phyloP scores from a whole-genome alignment of 495 filamentous ascomycete species.

The Penicillium pancosmium region DNA sequence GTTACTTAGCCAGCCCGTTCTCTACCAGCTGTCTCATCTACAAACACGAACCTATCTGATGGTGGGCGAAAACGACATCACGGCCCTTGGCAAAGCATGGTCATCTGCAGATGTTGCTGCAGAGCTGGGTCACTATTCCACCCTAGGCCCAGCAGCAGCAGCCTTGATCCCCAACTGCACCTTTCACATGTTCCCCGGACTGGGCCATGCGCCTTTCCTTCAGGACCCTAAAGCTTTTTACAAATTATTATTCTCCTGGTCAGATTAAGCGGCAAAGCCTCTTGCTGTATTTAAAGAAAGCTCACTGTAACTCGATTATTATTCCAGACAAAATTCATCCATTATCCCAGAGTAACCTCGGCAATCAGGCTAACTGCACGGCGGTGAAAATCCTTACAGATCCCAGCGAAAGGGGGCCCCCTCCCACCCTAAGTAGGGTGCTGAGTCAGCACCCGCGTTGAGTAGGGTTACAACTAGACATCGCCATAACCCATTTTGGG shows the following conservation, averaged over 20 bases:
- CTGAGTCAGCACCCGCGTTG: too few species aligned
- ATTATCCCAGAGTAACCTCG: too few species aligned
- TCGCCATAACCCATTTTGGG: too few species aligned
- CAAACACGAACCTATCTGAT: slow-evolving; percentile 15
- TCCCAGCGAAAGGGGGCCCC: too few species aligned
- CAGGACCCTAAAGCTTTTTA: slow-evolving; percentile 19
- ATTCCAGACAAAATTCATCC: too few species aligned
- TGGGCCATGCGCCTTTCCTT: slow-evolving; percentile 23
- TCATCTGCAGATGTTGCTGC: slow-evolving; percentile 13
- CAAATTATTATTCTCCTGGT: slow-evolving; percentile 13
- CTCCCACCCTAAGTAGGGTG: too few species aligned
- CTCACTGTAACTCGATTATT: too few species aligned
- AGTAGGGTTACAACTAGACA: too few species aligned
- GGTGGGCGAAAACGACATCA: slow-evolving; percentile 14
- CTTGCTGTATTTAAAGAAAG: too few species aligned
- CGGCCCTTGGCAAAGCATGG: slow-evolving; percentile 16
- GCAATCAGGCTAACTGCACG: too few species aligned
- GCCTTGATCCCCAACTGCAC: slow-evolving; percentile 20
- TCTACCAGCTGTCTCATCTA: neutral
- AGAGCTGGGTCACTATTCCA: slow-evolving; percentile 14
- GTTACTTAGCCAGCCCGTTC: neutral
- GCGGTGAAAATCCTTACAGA: too few species aligned
- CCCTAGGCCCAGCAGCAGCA: slow-evolving; percentile 18
- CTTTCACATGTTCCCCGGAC: slow-evolving; percentile 23
- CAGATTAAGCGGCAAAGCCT: neutral